Conservation (phyloP, 768 basidiomycete genomes). For the Fomitopsis pulvina region DNA sequence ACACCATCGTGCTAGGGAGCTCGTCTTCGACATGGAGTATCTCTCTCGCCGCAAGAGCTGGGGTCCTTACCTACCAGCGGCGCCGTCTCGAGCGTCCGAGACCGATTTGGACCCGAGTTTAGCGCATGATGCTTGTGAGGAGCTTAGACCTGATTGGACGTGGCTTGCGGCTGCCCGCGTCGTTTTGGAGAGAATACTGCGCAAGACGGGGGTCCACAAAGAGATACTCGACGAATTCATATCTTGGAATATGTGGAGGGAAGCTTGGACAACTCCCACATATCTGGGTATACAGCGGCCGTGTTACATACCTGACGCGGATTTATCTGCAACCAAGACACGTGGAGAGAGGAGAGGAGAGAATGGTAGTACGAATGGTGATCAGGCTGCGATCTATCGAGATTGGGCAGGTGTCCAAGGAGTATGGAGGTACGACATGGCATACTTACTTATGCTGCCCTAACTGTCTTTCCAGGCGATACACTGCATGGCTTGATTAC, state of each 20-base stretch:
- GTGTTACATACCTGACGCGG: background rate
- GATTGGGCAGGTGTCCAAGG: slow-evolving; percentile 24
- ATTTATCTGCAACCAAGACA: background rate
- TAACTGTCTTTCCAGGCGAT: slow-evolving; percentile 9
- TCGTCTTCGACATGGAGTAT: slow-evolving; percentile 16
- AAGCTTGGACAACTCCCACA: background rate
- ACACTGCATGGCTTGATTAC: slow-evolving; percentile 21
- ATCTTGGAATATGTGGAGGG: background rate
- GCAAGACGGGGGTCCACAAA: background rate
- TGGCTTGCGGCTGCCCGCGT: slow-evolving; percentile 15
- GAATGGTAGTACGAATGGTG: background rate
- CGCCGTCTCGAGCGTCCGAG: background rate
- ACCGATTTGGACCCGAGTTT: background rate
- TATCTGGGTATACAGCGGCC: background rate
- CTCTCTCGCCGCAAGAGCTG: slow-evolving; percentile 12
- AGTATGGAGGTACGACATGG: slow-evolving; percentile 14
- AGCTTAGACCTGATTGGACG: slow-evolving; percentile 18
- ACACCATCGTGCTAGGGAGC: slow-evolving; percentile 4
- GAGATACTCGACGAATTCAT: background rate
- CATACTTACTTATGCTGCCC: background rate
- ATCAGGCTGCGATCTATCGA: slow-evolving; percentile 2
- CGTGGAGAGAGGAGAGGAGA: background rate
- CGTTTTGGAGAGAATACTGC: slow-evolving; percentile 4
- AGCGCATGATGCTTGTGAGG: too few relatives aligned
- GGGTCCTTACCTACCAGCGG: slow-evolving; percentile 17